Evolutionary conservation across 495 filamentous ascomycete genomes (phyloP).

Genomic region (Aspergillus steynii): DNA sequence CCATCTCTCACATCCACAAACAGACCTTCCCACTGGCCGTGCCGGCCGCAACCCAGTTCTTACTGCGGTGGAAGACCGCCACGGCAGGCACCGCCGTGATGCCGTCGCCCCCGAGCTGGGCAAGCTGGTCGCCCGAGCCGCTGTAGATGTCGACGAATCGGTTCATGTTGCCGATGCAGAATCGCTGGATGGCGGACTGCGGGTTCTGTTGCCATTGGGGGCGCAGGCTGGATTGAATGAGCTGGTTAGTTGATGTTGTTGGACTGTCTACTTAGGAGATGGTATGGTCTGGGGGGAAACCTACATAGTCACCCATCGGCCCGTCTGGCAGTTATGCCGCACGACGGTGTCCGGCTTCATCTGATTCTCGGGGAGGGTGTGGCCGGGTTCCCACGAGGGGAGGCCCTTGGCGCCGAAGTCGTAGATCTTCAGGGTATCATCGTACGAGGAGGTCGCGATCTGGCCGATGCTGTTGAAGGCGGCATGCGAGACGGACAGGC

Average conservation of each 20-base stretch:
- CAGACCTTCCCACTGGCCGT: slow-evolving; percentile 91
- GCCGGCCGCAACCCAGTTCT: slow-evolving; percentile 90
- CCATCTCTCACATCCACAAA: slow-evolving; percentile 71
- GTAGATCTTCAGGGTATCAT: slow-evolving; percentile 93
- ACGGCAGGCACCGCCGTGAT: slow-evolving; percentile 95
- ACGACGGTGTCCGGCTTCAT: slow-evolving; percentile 71
- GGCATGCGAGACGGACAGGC: slow-evolving; percentile 86
- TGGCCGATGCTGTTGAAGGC: slow-evolving; percentile 81
- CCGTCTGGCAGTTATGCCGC: slow-evolving; percentile 94
- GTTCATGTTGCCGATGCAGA: slow-evolving; percentile 97
- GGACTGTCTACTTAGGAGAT: not conserved
- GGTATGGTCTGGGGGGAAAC: slow-evolving; percentile 19
- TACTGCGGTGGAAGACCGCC: slow-evolving; percentile 81
- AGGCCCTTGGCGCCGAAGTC: slow-evolving; percentile 63
- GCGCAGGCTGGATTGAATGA: slow-evolving; percentile 64
- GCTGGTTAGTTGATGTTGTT: slow-evolving; percentile 15
- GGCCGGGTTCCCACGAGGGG: slow-evolving; percentile 60
- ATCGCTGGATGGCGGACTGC: slow-evolving; percentile 72
- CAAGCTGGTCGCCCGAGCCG: slow-evolving; percentile 78
- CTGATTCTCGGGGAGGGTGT: slow-evolving; percentile 55
- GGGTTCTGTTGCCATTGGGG: slow-evolving; percentile 89
- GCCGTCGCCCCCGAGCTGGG: slow-evolving; percentile 82
- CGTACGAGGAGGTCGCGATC: slow-evolving; percentile 88
- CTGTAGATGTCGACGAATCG: slow-evolving; percentile 91
- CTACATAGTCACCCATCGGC: slow-evolving; percentile 74